Base-by-base conservation (phyloP, 2,329 filamentous ascomycete species). In the Microcyclosporella mali region DNA sequence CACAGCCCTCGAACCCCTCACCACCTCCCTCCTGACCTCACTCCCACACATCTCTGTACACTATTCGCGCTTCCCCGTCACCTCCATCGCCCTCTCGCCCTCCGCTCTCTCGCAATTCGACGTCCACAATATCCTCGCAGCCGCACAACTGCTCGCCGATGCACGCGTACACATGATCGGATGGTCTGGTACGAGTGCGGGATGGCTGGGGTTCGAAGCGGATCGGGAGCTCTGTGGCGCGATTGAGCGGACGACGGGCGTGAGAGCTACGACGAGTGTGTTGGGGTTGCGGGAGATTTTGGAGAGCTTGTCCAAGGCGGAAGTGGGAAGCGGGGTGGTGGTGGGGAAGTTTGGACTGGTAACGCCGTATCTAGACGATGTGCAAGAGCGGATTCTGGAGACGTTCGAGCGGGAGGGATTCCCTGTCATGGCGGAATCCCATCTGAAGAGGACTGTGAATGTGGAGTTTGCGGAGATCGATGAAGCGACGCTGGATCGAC, bases 1-100 rank as follows among this genome's bases (percentile, higher is more conserved):
- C 53, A 72, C 67, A 6, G 58, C 61, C 3, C 59, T 70, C 16
- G 69, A 71, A 49, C 69, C 68, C 8, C 58, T 70, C 12, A 70
- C 67, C 6, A 58, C 56, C 18, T 56, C 59, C 19, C 64, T 71
- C 29, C 43, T 68, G 31, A 53, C 58, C 12, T 41, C 48, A 10
- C 52, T 67, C 12, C 51, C 59, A 2, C 49, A 55, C 11, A 55
- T 70, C 15, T 65, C 62, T 2, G 66, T 64, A 7, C 69, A 70
- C 55, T 70, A 68, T 57, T 64, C 66, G 6, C 65, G 68, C 34
- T 68, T 71, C 47, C 53, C 58, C 6, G 67, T 70, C 3, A 69
- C 65, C 11, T 58, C 57, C 7, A 70, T 71, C 46, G 59, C 58
- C 9, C 58, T 70, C 16, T 56, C 60, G 2, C 31, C 56, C 1